Conservation (phyloP, 169 alveolate genomes). For the Prorocentrum cordatum region DNA sequence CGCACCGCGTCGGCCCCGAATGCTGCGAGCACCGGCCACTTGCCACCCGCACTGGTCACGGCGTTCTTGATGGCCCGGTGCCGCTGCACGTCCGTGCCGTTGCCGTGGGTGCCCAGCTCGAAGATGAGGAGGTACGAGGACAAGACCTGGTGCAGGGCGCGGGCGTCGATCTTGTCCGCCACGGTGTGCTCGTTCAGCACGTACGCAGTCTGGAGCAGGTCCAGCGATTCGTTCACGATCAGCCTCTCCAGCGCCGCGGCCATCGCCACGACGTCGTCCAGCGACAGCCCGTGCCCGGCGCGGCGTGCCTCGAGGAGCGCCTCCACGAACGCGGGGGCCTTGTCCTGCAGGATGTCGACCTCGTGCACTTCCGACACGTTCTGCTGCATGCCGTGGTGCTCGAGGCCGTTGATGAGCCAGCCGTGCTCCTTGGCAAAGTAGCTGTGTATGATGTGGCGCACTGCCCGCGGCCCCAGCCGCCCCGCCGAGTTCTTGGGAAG, state of each 20-base stretch:
- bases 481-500: conserved; percentile 31
- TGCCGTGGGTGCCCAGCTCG: conserved; percentile 34
- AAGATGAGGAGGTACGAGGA: conserved; percentile 27
- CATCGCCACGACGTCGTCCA: conserved; percentile 38
- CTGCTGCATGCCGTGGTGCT: conserved; percentile 18
- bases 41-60: not conserved
- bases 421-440: conserved; percentile 62
- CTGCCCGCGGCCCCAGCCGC: conserved; percentile 13
- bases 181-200: conserved; percentile 1
- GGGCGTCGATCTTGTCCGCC: not conserved
- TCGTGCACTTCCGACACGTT: conserved; percentile 5
- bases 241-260: conserved; percentile 16
- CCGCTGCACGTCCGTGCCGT: not conserved
- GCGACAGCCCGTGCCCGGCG: conserved; percentile 8
- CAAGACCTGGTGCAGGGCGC: conserved; percentile 12
- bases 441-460: conserved; percentile 50
- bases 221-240: conserved; percentile 27
- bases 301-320: conserved; percentile 33
- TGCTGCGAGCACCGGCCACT: conserved; percentile 11
- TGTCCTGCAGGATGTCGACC: conserved; percentile 46
- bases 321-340: conserved; percentile 50
- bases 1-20: conserved; percentile 24
- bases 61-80: conserved; percentile 22
- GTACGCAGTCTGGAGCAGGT: conserved; percentile 18
- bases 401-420: conserved; percentile 48